phyloP scores from a whole-genome alignment of 1,139 yeast genomes.

The Geotrichum macrosporum region DNA sequence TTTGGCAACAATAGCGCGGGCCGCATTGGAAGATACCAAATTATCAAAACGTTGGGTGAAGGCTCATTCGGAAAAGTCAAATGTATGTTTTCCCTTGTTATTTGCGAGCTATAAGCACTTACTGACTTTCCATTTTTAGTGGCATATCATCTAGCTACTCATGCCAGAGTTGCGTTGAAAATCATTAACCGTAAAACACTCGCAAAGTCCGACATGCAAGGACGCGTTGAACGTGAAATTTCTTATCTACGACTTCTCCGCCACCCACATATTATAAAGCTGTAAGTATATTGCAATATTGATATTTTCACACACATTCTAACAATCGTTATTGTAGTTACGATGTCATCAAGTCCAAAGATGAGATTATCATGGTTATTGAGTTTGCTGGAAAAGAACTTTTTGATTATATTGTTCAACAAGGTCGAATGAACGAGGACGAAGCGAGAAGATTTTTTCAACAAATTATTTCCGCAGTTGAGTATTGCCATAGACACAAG shows the following conservation, averaged over 20 bases:
- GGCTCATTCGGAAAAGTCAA: conserved; percentile 98
- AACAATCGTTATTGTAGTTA: conserved; percentile 38
- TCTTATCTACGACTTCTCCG: conserved; percentile 81
- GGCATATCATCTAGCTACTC: conserved; percentile 90
- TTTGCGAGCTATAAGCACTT: background rate
- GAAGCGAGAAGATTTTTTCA: conserved; percentile 96
- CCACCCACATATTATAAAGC: conserved; percentile 95
- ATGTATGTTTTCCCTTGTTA: conserved; percentile 28
- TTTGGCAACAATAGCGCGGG: conserved; percentile 27
- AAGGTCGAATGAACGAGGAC: conserved; percentile 90
- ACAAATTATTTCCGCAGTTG: conserved; percentile 96
- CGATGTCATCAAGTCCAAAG: conserved; percentile 93
- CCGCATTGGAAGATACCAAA: conserved; percentile 86
- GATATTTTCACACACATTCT: background rate
- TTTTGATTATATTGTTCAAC: conserved; percentile 91
- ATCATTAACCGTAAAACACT: conserved; percentile 90
- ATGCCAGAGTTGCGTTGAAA: conserved; percentile 89
- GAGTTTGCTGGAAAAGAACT: conserved; percentile 96
- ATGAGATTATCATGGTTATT: conserved; percentile 96
- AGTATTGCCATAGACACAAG: conserved; percentile 95
- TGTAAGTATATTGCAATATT: conserved; percentile 33
- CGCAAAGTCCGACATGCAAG: conserved; percentile 97
- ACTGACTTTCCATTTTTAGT: conserved; percentile 35
- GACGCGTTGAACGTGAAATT: conserved; percentile 91
- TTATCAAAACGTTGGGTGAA: conserved; percentile 90